Conservation (phyloP, 768 basidiomycete species). For the Rhodosporidiobolus sp. region DNA sequence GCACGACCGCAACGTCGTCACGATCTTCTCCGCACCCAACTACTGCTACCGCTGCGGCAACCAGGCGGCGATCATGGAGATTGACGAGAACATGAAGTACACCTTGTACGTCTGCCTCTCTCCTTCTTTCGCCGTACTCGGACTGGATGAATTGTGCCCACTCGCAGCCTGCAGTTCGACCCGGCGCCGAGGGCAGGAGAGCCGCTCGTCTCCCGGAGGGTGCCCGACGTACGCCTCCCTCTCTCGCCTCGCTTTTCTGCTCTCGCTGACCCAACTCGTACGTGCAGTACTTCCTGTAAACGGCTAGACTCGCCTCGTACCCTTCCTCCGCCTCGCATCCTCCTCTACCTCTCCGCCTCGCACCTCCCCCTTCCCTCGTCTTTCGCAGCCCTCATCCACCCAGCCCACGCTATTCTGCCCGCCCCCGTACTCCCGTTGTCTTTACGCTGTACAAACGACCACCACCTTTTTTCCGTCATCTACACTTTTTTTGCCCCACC, state of each 20-base stretch:
- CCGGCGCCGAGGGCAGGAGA: constrained; percentile 98
- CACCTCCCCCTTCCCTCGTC: too few relatives aligned
- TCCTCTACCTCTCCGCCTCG: too few relatives aligned
- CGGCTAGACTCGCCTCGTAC: background rate
- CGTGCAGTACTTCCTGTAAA: constrained; percentile 36
- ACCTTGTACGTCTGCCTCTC: constrained; percentile 57
- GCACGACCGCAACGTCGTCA: constrained; percentile 97
- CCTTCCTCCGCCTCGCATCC: too few relatives aligned
- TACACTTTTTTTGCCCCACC: too few relatives aligned
- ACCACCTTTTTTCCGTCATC: too few relatives aligned
- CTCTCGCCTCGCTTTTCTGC: background rate
- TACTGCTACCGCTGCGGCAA: constrained; percentile 99
- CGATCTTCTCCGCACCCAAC: constrained; percentile 98
- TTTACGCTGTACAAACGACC: too few relatives aligned
- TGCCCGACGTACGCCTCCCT: constrained; percentile 40
- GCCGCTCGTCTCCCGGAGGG: constrained; percentile 74
- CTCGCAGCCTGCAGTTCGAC: constrained; percentile 91
- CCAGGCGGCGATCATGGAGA: constrained; percentile 99
- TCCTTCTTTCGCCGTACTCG: constrained; percentile 16
- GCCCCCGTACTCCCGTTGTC: too few relatives aligned
- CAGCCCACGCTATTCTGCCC: too few relatives aligned
- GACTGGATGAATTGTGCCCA: constrained; percentile 8
- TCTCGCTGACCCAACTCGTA: background rate
- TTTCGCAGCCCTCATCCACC: too few relatives aligned
- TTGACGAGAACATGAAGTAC: constrained; percentile 64